These are phyloP conservation scores for Mucor racemosus DNA, from an alignment of 371 early-diverging fungal species.

Conservation along the genomic window DNA sequence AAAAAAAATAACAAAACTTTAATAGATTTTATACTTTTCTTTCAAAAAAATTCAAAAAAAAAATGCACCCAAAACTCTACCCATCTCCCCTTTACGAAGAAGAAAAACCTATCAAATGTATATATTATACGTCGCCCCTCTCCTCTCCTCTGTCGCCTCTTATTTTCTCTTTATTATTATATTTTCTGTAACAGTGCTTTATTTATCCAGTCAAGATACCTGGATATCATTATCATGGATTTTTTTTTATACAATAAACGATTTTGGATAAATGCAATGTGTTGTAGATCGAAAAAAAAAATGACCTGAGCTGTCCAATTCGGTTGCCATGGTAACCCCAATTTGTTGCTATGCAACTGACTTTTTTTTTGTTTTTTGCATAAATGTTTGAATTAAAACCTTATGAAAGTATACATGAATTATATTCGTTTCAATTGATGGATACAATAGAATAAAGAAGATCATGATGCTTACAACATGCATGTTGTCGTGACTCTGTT, in stretches of 20 bases:
- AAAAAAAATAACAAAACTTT: background rate
- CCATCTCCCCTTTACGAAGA: background rate
- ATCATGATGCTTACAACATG: no score
- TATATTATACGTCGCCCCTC: slow-evolving; percentile 12
- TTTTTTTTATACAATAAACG: slow-evolving; percentile 17
- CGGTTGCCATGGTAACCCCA: no score
- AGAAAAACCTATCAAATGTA: slow-evolving; percentile 10
- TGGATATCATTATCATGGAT: slow-evolving; percentile 19
- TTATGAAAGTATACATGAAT: no score
- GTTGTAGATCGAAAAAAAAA: no score
- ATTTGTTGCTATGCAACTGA: background rate
- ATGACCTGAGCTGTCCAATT: no score
- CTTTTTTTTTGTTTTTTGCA: background rate
- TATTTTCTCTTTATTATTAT: background rate
- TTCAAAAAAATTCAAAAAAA: background rate
- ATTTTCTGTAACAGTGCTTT: slow-evolving; percentile 12
- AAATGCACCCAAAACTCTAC: background rate
- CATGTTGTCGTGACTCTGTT: no score
- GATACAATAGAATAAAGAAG: no score
- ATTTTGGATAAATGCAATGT: slow-evolving; percentile 11
- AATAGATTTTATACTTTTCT: slow-evolving; percentile 8
- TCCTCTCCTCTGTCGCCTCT: background rate
- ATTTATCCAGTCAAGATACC: slow-evolving; percentile 20
- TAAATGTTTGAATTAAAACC: background rate
- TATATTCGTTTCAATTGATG: no score